Base-by-base conservation (phyloP, 176 grass and related monocot species). In the Panicum miliaceum region DNA sequence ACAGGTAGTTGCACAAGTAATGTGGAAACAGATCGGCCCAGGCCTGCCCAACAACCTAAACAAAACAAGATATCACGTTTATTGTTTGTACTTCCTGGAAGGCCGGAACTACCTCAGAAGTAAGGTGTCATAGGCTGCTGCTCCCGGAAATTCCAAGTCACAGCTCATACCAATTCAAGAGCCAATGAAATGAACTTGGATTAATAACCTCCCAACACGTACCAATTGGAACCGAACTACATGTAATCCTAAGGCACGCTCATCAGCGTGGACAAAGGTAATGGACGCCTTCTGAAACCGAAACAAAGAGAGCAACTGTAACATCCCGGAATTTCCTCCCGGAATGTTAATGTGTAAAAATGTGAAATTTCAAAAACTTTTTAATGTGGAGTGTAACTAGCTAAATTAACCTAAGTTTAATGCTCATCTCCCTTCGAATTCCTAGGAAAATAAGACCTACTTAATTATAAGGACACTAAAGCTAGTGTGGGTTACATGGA, bases 1-100 rank as follows among this genome's bases (percentile, higher is more conserved):
- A 93, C 40, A 93, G 70, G 42, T 86, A 93, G 41, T 93, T 88
- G 64, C 91, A 93, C 22, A 93, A 40, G 83, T 88, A 60, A 88
- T 90, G 90, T 6, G 91, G 88, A 52, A 88, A 73, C 2, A 86
- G 82, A 77, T 90, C 84, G 25, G 65, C 62, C 48, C 81, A 90
- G 23, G 85, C 81, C 76, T 90, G 84, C 64, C 85, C 91, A 5
- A 93, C 88, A 45, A 90, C 72, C 88, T 93, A 77, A 80, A 84
- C 7, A 87, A 69, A 15, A 19, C 35, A 84, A 22, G 13, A 45
- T 25, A 29, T 16, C 22, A 27, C n/a, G 40, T 46, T 43, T 13
- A 70, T 43, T 23, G 22, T 68, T 22, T 0, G 66, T n/a, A 13
- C 19, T 42, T 68, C 10, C 12, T 71, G 23, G 1, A 68, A 41